A percentile compares a stretch with the other conserved stretches of the same genome.
Evolutionary conservation across 139 green algal species (phyloP).

Genomic region (Eudorina sp.): DNA sequence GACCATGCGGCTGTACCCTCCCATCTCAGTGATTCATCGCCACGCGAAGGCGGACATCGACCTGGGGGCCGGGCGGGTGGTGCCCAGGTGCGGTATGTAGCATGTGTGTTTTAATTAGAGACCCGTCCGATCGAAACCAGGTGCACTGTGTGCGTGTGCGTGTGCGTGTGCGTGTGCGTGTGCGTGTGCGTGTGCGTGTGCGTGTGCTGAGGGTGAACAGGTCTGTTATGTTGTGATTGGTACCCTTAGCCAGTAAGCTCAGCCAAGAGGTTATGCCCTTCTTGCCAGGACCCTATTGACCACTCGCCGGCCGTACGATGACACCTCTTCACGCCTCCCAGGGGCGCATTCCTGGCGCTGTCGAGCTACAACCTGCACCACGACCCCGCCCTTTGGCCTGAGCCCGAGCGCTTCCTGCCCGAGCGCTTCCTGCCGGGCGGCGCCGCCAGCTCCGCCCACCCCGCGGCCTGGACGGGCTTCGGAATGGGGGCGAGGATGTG

Average conservation of each 20-base stretch:
- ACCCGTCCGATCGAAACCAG: no score
- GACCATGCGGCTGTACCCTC: constrained; percentile 60
- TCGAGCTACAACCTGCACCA: constrained; percentile 2
- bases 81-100: constrained; percentile 18
- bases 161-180: no score
- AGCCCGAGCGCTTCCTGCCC: constrained; percentile 46
- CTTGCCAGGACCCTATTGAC: no score
- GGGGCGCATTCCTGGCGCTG: background rate
- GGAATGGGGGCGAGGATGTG: constrained; percentile 63
- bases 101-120: no score
- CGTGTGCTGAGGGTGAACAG: no score
- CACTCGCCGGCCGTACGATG: no score
- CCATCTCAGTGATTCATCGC: background rate
- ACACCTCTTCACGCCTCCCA: no score
- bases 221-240: no score
- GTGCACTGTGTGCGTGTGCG: no score
- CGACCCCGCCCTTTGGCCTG: constrained; percentile 31
- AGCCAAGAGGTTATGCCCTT: no score
- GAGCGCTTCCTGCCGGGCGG: constrained; percentile 48
- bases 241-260: no score
- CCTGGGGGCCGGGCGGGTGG: background rate
- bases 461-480: constrained; percentile 44
- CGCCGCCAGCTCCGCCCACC: background rate
- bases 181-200: no score
- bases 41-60: background rate